phyloP scores from a whole-genome alignment of 23 red algal genomes.

The Gracilaria vermiculophylla region DNA sequence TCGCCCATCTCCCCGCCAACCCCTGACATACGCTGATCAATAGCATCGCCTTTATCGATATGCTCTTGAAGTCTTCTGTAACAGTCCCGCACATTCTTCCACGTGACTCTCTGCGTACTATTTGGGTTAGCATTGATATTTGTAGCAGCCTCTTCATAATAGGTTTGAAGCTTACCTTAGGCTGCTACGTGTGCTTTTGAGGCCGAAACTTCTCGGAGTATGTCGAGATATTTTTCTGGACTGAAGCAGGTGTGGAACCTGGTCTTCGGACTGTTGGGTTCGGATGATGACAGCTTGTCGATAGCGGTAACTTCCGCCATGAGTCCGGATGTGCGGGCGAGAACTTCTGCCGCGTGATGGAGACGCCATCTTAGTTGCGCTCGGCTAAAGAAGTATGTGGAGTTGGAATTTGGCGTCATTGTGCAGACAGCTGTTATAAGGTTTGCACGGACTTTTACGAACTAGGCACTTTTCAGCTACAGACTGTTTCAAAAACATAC shows the following conservation, averaged over 20 bases:
- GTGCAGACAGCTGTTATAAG: too few species aligned
- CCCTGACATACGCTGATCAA: background rate
- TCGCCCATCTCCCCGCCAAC: background rate
- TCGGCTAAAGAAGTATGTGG: too few species aligned
- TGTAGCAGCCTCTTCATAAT: background rate
- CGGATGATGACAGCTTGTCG: too few species aligned
- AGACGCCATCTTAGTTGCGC: too few species aligned
- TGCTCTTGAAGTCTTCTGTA: background rate
- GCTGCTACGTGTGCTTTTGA: conserved; percentile 3
- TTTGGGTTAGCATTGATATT: background rate
- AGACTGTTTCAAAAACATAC: too few species aligned
- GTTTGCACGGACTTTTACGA: too few species aligned
- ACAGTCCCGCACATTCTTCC: background rate
- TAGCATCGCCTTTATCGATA: background rate
- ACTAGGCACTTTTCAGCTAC: too few species aligned
- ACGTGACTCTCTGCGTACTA: background rate
- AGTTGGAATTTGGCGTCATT: too few species aligned
- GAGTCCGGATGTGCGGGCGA: too few species aligned
- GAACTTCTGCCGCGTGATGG: too few species aligned
- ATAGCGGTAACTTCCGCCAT: too few species aligned
- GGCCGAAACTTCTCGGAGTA: background rate
- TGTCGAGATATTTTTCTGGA: background rate
- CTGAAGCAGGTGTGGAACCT: background rate
- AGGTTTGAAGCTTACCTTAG: background rate
- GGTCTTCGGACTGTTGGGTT: too few species aligned